These are phyloP conservation scores for Trichopus zeylanicus DNA, from an alignment of 116 monocot species.

Conservation along the genomic window DNA sequence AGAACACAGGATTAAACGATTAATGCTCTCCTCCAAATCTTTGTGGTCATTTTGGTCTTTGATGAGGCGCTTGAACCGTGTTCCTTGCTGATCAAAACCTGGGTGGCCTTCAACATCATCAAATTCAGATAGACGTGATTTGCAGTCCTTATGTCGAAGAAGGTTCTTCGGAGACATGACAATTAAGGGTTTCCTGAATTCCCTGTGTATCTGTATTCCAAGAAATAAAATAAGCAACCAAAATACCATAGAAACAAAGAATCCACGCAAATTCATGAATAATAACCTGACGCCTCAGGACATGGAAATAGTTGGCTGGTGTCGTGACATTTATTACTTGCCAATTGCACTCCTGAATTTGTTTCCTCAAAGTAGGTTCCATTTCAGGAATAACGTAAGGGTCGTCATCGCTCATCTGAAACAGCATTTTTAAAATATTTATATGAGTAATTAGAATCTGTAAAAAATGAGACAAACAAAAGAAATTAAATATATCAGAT, in stretches of 20 bases:
- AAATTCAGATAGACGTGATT: constrained; percentile 2
- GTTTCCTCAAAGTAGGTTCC: neutral
- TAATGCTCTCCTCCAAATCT: neutral
- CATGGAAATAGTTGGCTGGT: neutral
- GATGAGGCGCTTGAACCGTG: constrained; percentile 1
- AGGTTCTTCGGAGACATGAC: neutral
- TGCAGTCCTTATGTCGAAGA: neutral
- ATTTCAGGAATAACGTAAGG: neutral
- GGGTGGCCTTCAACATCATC: neutral
- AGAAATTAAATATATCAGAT: too few species aligned
- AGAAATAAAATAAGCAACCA: neutral
- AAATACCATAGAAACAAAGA: neutral
- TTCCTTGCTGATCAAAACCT: neutral
- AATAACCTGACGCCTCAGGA: neutral
- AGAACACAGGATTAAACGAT: neutral
- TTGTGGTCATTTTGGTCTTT: neutral
- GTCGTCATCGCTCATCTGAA: neutral
- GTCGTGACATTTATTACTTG: neutral
- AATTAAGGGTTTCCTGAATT: neutral
- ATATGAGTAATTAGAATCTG: too few species aligned
- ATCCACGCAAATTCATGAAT: neutral
- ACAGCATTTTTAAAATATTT: neutral
- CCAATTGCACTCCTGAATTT: constrained; percentile 2
- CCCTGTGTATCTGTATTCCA: neutral
- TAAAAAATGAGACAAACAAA: too few species aligned